Percentiles rank a stretch among this genome's conserved stretches.
These are phyloP conservation scores for Rhododendron williamsianum DNA, from an alignment of 148 eudicot species.

Conservation along the genomic window DNA sequence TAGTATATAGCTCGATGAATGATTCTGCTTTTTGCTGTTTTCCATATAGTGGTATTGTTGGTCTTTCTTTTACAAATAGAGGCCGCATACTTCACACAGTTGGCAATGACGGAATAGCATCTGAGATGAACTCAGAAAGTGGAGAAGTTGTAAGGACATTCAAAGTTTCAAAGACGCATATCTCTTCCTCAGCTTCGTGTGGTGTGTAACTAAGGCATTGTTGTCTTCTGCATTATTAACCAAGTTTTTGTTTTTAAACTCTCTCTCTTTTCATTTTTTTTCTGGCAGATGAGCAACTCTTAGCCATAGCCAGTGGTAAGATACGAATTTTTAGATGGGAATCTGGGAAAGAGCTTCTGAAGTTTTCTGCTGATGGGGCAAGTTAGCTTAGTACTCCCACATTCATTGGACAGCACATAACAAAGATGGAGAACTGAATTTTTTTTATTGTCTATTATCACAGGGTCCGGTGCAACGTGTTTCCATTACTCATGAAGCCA, in stretches of 20 bases:
- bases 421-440: not conserved
- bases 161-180: slow-evolving; percentile 24
- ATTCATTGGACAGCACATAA: not conserved
- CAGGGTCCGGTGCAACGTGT: slow-evolving; percentile 25
- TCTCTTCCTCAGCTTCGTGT: slow-evolving; percentile 19
- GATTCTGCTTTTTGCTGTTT: not conserved
- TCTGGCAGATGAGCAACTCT: slow-evolving; percentile 27
- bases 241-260: not conserved
- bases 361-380: slow-evolving; percentile 29
- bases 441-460: not conserved
- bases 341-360: slow-evolving; percentile 28
- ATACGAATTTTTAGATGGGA: slow-evolving; percentile 29
- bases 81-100: slow-evolving; percentile 24
- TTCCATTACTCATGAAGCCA: slow-evolving; percentile 20
- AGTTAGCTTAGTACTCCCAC: slow-evolving; percentile 6
- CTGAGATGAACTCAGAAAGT: slow-evolving; percentile 30
- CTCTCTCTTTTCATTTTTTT: not conserved
- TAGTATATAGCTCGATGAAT: not conserved
- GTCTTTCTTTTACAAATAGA: slow-evolving; percentile 28
- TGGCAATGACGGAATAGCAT: slow-evolving; percentile 22
- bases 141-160: slow-evolving; percentile 28
- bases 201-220: slow-evolving; percentile 22
- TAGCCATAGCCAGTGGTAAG: slow-evolving; percentile 23
- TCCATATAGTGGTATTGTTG: slow-evolving; percentile 23
- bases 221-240: not conserved